A percentile compares a stretch with the other conserved stretches of the same genome.
These are phyloP conservation scores for Conidiobolus incongruus DNA, from an alignment of 371 early-diverging fungal species.

Conservation along the genomic window DNA sequence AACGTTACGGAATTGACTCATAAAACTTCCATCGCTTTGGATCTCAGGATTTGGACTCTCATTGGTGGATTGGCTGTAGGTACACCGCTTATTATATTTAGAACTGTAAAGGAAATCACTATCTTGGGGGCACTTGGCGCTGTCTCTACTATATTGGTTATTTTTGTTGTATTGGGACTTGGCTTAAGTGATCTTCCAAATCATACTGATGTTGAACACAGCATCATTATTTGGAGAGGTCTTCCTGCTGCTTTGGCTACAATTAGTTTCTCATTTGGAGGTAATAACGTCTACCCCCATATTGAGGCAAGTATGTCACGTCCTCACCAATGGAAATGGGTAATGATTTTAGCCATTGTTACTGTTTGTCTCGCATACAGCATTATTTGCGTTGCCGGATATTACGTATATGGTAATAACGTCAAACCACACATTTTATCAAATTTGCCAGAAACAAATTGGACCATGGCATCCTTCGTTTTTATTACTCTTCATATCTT, in stretches of 20 bases:
- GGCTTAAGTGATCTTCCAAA: constrained; percentile 9
- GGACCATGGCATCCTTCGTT: constrained; percentile 36
- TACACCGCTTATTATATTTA: too few relatives aligned
- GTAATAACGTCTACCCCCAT: constrained; percentile 46
- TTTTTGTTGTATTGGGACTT: constrained; percentile 14
- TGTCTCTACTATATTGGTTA: constrained; percentile 20
- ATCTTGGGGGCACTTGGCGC: constrained; percentile 15
- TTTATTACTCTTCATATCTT: constrained; percentile 61
- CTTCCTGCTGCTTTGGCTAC: constrained; percentile 16
- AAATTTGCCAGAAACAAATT: constrained; percentile 35
- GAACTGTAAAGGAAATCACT: constrained; percentile 6
- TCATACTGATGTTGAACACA: constrained; percentile 8
- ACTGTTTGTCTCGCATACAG: constrained; percentile 52
- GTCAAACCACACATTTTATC: constrained; percentile 41
- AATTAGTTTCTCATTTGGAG: constrained; percentile 54
- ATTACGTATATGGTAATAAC: constrained; percentile 45
- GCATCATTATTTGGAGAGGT: not conserved
- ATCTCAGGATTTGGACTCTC: too few relatives aligned
- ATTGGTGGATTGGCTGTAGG: too few relatives aligned
- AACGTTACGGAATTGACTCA: too few relatives aligned
- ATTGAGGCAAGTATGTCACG: constrained; percentile 17
- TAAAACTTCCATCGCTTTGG: too few relatives aligned
- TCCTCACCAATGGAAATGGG: constrained; percentile 46
- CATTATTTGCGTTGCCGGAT: constrained; percentile 52
- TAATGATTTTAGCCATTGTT: constrained; percentile 35